Evolutionary conservation across 2,329 filamentous ascomycete species (phyloP).

Genomic region (Ceratocystis alfenasii): DNA sequence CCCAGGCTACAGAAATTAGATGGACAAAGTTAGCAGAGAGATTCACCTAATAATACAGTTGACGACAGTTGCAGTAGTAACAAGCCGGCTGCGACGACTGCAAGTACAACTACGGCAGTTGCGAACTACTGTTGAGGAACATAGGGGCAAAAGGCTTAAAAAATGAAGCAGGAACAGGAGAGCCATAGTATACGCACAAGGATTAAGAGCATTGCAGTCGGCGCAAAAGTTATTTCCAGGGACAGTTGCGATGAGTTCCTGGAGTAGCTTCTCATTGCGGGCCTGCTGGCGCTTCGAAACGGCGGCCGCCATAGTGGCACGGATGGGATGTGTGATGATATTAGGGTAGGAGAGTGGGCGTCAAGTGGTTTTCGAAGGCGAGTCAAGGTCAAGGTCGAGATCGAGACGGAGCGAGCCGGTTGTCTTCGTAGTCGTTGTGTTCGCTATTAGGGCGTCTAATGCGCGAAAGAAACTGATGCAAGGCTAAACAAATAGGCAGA

Average conservation of each 20-base stretch:
- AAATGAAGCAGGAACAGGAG: slow-evolving; percentile 11
- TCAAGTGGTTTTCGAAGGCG: too few relatives aligned
- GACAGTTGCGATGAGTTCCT: slow-evolving; percentile 72
- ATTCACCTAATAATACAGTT: too few relatives aligned
- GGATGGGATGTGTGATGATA: background rate
- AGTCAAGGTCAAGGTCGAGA: too few relatives aligned
- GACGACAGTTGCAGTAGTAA: background rate
- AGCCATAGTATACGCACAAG: slow-evolving; percentile 48
- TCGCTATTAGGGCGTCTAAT: background rate
- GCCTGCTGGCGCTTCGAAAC: slow-evolving; percentile 77
- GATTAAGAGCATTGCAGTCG: slow-evolving; percentile 83
- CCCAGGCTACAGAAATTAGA: slow-evolving; percentile 55
- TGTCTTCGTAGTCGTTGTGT: too few relatives aligned
- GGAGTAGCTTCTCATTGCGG: slow-evolving; percentile 84
- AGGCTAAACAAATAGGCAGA: background rate
- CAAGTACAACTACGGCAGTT: background rate
- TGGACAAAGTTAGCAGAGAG: slow-evolving; percentile 23
- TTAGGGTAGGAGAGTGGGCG: background rate
- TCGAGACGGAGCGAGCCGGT: too few relatives aligned
- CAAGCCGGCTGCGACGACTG: background rate
- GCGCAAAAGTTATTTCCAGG: slow-evolving; percentile 89
- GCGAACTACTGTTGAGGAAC: background rate
- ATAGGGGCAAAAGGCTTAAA: background rate
- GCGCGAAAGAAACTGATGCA: background rate
- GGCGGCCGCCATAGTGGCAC: slow-evolving; percentile 19